Percentiles rank a stretch among this genome's conserved stretches.
phyloP scores from a whole-genome alignment of 1,284 basidiomycete species.

The Ganoderma resinaceum region DNA sequence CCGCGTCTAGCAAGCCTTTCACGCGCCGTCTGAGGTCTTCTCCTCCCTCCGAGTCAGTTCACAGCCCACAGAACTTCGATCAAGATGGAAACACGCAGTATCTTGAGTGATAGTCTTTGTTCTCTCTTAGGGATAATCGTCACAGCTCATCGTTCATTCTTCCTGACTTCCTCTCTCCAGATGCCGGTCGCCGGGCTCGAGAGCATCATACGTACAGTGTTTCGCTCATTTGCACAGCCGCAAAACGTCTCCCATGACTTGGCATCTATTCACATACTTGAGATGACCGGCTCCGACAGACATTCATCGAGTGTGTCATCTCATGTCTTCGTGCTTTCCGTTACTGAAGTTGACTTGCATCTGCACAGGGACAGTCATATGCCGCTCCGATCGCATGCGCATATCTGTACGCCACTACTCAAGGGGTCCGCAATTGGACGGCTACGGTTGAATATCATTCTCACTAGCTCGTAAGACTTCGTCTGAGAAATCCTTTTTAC shows the following conservation, averaged over 20 bases:
- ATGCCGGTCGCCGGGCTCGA: background rate
- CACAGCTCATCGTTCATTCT: background rate
- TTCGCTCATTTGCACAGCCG: background rate
- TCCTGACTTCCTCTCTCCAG: background rate
- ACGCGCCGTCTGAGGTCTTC: background rate
- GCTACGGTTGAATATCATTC: background rate
- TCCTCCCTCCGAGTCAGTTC: background rate
- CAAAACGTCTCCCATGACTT: background rate
- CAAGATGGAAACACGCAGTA: background rate
- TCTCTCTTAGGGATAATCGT: background rate
- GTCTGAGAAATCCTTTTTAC: background rate
- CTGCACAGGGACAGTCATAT: background rate
- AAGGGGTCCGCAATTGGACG: background rate
- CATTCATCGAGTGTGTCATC: background rate
- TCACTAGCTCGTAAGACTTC: background rate
- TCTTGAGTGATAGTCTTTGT: background rate
- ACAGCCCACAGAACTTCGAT: background rate
- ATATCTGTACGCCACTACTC: background rate
- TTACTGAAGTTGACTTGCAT: background rate
- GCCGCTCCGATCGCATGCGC: constrained; percentile 1
- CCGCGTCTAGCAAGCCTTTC: background rate
- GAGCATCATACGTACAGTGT: background rate
- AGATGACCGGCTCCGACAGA: background rate
- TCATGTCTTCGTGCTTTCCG: background rate
- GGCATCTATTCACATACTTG: background rate